These are phyloP conservation scores for Venturia aucupariae DNA, from an alignment of 2,329 filamentous ascomycete species.

Conservation along the genomic window DNA sequence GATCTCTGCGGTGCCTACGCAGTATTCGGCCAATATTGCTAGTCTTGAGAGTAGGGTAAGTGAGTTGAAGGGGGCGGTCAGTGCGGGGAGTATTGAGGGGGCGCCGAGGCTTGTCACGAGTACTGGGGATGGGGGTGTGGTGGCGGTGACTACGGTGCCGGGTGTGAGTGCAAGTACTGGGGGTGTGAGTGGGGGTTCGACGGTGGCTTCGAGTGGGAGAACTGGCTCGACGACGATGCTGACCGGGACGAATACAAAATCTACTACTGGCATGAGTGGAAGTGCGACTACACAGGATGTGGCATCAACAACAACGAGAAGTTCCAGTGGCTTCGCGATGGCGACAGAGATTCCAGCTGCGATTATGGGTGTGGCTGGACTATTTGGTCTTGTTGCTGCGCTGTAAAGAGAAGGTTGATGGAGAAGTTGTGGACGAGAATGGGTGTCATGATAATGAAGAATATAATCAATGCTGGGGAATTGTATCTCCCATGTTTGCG, in stretches of 20 bases:
- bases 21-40: slow-evolving; percentile 21
- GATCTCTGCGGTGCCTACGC: slow-evolving; percentile 23
- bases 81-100: no score
- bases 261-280: not conserved
- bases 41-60: slow-evolving; percentile 21
- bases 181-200: no score
- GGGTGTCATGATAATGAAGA: no score
- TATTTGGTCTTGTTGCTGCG: slow-evolving; percentile 15
- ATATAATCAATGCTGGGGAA: no score
- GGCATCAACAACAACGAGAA: not conserved
- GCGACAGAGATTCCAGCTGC: slow-evolving; percentile 15
- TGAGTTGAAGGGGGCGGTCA: slow-evolving; percentile 16
- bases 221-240: no score
- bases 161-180: no score
- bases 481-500: no score
- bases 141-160: no score
- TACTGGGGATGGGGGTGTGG: no score
- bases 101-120: no score
- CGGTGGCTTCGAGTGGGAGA: no score
- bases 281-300: not conserved
- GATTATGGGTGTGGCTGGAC: slow-evolving; percentile 15
- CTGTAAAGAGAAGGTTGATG: slow-evolving; percentile 3
- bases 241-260: not conserved
- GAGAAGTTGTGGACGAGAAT: no score
- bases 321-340: slow-evolving; percentile 11